Conservation (phyloP, 768 basidiomycete genomes). For the Goffeauzyma gilvescens region DNA sequence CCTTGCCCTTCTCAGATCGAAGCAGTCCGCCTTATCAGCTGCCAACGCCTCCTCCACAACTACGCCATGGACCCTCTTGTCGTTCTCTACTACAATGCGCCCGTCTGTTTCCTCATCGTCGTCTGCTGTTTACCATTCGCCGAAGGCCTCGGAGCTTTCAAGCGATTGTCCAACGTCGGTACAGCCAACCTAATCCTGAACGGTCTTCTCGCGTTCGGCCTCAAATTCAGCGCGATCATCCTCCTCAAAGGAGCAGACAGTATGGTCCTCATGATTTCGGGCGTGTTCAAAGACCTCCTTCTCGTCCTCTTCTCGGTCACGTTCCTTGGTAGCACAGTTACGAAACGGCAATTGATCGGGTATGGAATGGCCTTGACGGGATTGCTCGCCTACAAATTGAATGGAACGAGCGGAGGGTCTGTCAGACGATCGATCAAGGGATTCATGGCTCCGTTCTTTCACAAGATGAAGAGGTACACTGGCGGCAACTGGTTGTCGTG, state of each 20-base stretch:
- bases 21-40: constrained; percentile 10
- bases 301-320: no score
- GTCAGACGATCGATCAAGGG: no score
- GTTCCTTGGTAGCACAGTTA: no score
- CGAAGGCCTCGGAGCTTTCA: constrained; percentile 12
- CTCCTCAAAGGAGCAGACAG: constrained; percentile 14
- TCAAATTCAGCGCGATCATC: constrained; percentile 15
- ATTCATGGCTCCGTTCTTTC: no score
- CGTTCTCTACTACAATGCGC: constrained; percentile 11
- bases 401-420: no score
- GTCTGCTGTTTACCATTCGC: constrained; percentile 9
- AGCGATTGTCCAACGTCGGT: constrained; percentile 9
- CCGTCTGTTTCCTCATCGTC: constrained; percentile 14
- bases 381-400: no score
- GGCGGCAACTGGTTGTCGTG: no score
- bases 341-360: no score
- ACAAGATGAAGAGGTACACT: no score
- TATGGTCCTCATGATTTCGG: constrained; percentile 8
- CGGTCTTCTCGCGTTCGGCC: constrained; percentile 11
- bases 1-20: no score
- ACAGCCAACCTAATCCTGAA: constrained; percentile 10
- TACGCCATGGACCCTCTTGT: constrained; percentile 11
- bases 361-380: no score
- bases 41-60: constrained; percentile 13
- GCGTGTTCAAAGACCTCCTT: constrained; percentile 11